A percentile compares a stretch with the other conserved stretches of the same genome.
phyloP scores from a whole-genome alignment of 257 asterid genomes.

The Knoxia roxburghii region DNA sequence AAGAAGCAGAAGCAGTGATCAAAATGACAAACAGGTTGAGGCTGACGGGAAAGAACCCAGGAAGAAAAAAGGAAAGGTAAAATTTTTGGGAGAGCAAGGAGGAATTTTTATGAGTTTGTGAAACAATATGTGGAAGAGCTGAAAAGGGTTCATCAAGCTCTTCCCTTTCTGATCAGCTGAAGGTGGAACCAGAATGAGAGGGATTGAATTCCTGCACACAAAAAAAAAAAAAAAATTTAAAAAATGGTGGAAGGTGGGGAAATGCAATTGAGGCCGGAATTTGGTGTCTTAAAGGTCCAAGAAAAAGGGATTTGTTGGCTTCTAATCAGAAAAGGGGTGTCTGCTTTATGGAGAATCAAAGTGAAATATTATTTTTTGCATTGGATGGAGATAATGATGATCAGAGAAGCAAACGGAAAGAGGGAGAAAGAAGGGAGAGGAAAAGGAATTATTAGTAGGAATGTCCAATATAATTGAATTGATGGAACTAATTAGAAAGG shows the following conservation, averaged over 20 bases:
- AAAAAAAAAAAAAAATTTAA: neutral
- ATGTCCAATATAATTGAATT: too few relatives aligned
- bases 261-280: neutral
- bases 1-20: neutral
- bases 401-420: neutral
- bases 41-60: neutral
- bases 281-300: neutral
- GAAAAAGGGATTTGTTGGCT: neutral
- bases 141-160: slow-evolving; percentile 3
- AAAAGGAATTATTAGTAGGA: neutral
- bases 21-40: neutral
- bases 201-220: slow-evolving; percentile 14
- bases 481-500: too few relatives aligned
- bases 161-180: neutral
- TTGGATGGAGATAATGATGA: neutral
- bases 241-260: neutral
- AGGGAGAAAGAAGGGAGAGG: neutral
- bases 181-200: slow-evolving; percentile 15
- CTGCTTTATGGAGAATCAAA: neutral
- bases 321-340: neutral
- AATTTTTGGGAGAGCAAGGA: neutral
- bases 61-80: neutral
- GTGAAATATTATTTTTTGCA: neutral
- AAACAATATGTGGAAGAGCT: neutral
- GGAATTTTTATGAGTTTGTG: neutral